A percentile compares a stretch with the other conserved stretches of the same genome.
Evolutionary conservation across 352 stramenopile species (phyloP).

Genomic region (Albugo laibachii): DNA sequence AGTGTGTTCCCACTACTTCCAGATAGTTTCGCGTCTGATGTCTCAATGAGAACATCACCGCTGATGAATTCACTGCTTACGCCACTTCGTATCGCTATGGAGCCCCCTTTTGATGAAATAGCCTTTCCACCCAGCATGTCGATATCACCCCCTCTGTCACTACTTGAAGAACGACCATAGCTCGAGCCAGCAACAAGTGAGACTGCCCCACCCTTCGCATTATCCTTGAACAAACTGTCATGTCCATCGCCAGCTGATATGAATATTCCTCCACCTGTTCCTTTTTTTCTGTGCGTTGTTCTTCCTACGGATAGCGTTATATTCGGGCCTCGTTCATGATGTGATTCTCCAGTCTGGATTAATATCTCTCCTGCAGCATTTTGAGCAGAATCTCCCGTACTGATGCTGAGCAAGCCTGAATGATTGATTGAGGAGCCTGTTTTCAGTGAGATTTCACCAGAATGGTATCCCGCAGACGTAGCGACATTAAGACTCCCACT

Average conservation of each 20-base stretch:
- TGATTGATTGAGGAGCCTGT: neutral
- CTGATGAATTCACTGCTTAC: slow-evolving; percentile 23
- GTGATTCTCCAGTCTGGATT: neutral
- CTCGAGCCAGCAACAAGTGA: slow-evolving; percentile 21
- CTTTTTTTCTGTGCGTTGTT: neutral
- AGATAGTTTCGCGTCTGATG: slow-evolving; percentile 11
- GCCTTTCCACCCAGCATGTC: slow-evolving; percentile 18
- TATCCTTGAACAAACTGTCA: slow-evolving; percentile 16
- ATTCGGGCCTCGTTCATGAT: neutral
- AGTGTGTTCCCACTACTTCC: slow-evolving; percentile 15
- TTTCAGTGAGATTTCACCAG: slow-evolving; percentile 2
- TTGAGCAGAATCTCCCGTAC: neutral
- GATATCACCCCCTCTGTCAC: slow-evolving; percentile 23
- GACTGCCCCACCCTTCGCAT: slow-evolving; percentile 21
- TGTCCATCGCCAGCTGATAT: slow-evolving; percentile 15
- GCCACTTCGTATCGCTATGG: slow-evolving; percentile 22
- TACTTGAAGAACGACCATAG: slow-evolving; percentile 15
- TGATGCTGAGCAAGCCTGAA: no score
- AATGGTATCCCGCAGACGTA: slow-evolving; percentile 3
- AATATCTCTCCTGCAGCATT: neutral
- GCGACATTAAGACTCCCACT: slow-evolving; percentile 6
- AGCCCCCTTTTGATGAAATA: slow-evolving; percentile 19
- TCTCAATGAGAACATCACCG: slow-evolving; percentile 18
- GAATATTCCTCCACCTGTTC: neutral
- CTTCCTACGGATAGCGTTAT: neutral